Evolutionary conservation across 371 early-diverging fungal species (phyloP).

Genomic region (Lichtheimia hyalospora): DNA sequence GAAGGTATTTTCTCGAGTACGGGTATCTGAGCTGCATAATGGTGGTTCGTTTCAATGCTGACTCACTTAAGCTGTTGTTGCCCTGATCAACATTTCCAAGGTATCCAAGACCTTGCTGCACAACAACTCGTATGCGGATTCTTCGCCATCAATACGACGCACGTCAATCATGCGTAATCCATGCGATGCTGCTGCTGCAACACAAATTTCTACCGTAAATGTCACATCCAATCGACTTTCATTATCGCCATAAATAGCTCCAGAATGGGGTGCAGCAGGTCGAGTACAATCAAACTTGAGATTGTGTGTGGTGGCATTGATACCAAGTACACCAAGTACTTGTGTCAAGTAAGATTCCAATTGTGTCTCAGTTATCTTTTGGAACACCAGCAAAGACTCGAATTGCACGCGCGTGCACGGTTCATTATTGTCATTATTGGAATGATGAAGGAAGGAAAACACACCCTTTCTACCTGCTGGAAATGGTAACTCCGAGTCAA

Average conservation of each 20-base stretch:
- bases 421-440: not conserved
- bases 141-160: conserved; percentile 6
- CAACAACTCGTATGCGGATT: conserved; percentile 10
- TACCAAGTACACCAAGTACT: conserved; percentile 7
- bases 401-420: conserved; percentile 5
- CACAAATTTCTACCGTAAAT: conserved; percentile 4
- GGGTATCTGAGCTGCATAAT: no score
- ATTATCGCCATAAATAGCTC: conserved; percentile 6
- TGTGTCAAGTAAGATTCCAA: conserved; percentile 2
- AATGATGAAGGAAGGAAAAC: not conserved
- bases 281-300: not conserved
- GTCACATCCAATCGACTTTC: not conserved
- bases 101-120: conserved; percentile 11
- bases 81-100: conserved; percentile 5
- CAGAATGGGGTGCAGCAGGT: not conserved
- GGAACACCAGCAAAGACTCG: conserved; percentile 4
- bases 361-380: not conserved
- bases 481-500: not conserved
- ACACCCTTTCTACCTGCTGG: not conserved
- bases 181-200: conserved; percentile 2
- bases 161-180: conserved; percentile 10
- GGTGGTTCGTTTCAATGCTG: no score
- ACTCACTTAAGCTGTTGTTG: not conserved
- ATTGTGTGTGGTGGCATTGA: not conserved
- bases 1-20: no score